Evolutionary conservation across 1,284 basidiomycete species (phyloP).

Genomic region (Heterobasidion occidentale): DNA sequence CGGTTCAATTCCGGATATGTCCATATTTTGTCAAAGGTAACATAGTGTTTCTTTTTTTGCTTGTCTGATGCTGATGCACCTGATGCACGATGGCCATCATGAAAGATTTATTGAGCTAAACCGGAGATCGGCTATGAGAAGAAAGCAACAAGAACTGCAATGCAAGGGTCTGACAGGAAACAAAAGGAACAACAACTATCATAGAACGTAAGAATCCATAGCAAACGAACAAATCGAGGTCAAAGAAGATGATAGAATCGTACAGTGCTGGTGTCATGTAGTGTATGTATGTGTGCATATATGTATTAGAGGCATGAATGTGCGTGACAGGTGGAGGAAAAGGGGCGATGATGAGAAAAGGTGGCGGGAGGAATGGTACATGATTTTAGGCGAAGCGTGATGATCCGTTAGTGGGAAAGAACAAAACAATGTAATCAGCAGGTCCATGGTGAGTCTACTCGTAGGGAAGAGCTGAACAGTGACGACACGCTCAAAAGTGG

Average conservation of each 20-base stretch:
- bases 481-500: background rate
- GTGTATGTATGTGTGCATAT: slow-evolving; percentile 2
- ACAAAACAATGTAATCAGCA: background rate
- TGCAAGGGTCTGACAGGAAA: background rate
- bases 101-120: background rate
- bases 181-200: background rate
- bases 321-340: background rate
- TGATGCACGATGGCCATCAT: background rate
- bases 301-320: background rate
- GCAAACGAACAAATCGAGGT: background rate
- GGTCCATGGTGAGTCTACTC: background rate
- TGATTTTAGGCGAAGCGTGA: background rate
- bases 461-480: background rate
- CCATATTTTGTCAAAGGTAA: background rate
- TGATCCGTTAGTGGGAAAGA: background rate
- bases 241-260: background rate
- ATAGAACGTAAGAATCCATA: background rate
- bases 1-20: slow-evolving; percentile 6
- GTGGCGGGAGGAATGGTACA: background rate
- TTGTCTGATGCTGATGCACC: background rate
- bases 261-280: slow-evolving; percentile 1
- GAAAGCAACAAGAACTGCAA: background rate
- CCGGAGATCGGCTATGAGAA: background rate
- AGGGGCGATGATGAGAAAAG: background rate
- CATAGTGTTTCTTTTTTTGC: background rate